phyloP scores from a whole-genome alignment of 805 yeast genomes.

The Torulaspora delbrueckii region DNA sequence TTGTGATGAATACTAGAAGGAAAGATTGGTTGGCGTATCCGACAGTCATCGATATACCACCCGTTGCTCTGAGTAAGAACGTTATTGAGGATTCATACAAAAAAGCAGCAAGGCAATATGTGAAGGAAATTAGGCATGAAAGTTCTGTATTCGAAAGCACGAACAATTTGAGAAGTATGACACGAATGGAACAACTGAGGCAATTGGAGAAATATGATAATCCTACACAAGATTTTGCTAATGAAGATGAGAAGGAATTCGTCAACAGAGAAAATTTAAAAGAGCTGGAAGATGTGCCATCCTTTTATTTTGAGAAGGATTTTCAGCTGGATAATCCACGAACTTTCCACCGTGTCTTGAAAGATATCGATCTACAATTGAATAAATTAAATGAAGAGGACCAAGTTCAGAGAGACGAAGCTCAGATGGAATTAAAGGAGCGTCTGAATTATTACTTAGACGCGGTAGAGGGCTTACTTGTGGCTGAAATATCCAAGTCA shows the following conservation, averaged over 20 bases:
- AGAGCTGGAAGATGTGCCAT: slow-evolving; percentile 47
- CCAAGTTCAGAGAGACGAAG: slow-evolving; percentile 37
- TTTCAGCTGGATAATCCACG: slow-evolving; percentile 88
- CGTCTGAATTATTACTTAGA: slow-evolving; percentile 79
- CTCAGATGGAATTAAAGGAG: slow-evolving; percentile 64
- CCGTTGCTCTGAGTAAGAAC: slow-evolving; percentile 54
- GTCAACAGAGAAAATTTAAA: slow-evolving; percentile 21
- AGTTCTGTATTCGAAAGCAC: slow-evolving; percentile 43
- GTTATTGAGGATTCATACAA: slow-evolving; percentile 42
- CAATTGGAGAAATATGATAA: slow-evolving; percentile 26
- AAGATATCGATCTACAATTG: slow-evolving; percentile 43
- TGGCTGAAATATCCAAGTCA: slow-evolving; percentile 77
- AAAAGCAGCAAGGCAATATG: slow-evolving; percentile 42
- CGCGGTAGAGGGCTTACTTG: slow-evolving; percentile 72
- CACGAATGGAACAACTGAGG: slow-evolving; percentile 36
- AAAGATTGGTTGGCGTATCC: slow-evolving; percentile 53
- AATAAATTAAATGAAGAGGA: slow-evolving; percentile 33
- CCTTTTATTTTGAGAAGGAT: slow-evolving; percentile 57
- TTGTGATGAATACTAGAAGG: slow-evolving; percentile 45
- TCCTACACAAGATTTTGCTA: background rate
- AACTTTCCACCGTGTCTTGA: slow-evolving; percentile 68
- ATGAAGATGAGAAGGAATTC: slow-evolving; percentile 8
- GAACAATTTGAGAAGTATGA: slow-evolving; percentile 40
- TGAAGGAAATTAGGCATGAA: slow-evolving; percentile 41
- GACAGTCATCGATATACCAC: slow-evolving; percentile 78